phyloP scores from a whole-genome alignment of 176 grass and related monocot genomes.

The Triticum turgidum region DNA sequence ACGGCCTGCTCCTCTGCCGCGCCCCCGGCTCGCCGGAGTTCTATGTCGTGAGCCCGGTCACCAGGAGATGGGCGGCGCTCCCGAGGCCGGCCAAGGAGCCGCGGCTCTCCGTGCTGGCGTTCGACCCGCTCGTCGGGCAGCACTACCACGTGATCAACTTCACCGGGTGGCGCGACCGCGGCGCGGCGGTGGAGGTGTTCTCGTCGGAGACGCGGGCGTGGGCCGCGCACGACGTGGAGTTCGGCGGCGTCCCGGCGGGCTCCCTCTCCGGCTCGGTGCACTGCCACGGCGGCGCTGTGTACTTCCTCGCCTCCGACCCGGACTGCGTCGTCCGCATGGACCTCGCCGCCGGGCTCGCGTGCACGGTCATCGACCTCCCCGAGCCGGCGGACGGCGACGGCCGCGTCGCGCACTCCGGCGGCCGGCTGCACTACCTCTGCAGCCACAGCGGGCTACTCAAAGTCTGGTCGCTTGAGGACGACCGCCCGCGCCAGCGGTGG shows the following conservation, averaged over 20 bases:
- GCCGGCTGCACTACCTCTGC: constrained; percentile 46
- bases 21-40: background rate
- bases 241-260: constrained; percentile 28
- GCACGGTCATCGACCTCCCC: constrained; percentile 36
- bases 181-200: constrained; percentile 55
- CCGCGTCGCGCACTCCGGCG: constrained; percentile 36
- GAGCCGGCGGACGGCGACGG: constrained; percentile 23
- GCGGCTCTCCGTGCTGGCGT: constrained; percentile 51
- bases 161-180: constrained; percentile 37
- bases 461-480: constrained; percentile 43
- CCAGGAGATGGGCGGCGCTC: constrained; percentile 40
- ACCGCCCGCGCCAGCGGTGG: background rate
- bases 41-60: constrained; percentile 55
- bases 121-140: constrained; percentile 29
- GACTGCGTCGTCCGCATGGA: constrained; percentile 40
- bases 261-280: constrained; percentile 41
- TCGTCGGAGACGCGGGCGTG: constrained; percentile 49
- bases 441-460: constrained; percentile 24
- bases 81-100: constrained; percentile 31
- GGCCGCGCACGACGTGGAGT: constrained; percentile 22
- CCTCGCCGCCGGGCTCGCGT: constrained; percentile 1
- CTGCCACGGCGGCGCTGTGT: constrained; percentile 44
- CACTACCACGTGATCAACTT: constrained; percentile 58
- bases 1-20: constrained; percentile 58
- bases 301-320: constrained; percentile 43